phyloP scores from a whole-genome alignment of 2,329 filamentous ascomycete genomes.

The Calonectria pteridis region DNA sequence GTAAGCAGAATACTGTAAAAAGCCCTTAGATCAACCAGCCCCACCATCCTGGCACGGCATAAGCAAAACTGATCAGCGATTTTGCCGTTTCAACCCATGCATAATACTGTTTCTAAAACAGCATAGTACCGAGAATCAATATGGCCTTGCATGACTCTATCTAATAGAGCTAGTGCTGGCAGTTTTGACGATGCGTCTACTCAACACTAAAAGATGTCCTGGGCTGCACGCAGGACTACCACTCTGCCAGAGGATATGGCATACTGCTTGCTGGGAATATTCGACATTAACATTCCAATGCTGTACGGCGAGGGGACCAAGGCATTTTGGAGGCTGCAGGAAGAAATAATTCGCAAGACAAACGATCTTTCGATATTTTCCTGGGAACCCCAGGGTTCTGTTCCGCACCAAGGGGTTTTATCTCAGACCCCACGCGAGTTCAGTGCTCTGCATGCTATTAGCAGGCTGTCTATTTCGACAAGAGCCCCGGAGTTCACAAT shows the following conservation, averaged over 20 bases:
- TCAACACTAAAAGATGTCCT: slow-evolving; percentile 12
- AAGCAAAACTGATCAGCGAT: not conserved
- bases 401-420: not conserved
- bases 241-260: slow-evolving; percentile 15
- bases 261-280: slow-evolving; percentile 21
- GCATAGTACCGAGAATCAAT: not conserved
- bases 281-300: slow-evolving; percentile 22
- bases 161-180: not conserved
- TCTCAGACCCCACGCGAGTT: not conserved
- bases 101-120: not conserved
- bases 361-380: not conserved
- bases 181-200: not conserved
- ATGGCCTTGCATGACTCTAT: not conserved
- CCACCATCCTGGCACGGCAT: not conserved
- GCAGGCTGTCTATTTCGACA: not conserved
- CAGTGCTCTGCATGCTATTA: not conserved
- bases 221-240: slow-evolving; percentile 13
- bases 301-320: slow-evolving; percentile 17
- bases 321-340: slow-evolving; percentile 18
- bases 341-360: slow-evolving; percentile 10
- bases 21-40: too few species aligned
- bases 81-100: not conserved
- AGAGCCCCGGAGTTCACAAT: not conserved
- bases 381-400: not conserved
- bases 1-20: too few species aligned